phyloP scores from a whole-genome alignment of 106 monocot species.

The Vanilla planifolia region DNA sequence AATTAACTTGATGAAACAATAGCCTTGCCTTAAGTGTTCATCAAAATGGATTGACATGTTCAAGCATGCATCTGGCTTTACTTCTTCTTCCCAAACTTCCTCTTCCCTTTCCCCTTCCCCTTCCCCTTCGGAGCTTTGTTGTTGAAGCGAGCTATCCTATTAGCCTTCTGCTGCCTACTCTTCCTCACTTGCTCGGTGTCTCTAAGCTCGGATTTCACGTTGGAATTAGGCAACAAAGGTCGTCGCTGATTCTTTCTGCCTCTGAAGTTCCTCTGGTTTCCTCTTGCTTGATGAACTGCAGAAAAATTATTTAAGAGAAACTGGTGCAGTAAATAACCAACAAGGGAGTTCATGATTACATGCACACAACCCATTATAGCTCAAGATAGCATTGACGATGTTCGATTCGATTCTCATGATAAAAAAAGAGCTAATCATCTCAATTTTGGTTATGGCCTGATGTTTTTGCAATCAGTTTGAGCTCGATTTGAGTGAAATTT shows the following conservation, averaged over 20 bases:
- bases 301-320: not conserved
- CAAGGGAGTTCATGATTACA: too few relatives aligned
- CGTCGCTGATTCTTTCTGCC: conserved; percentile 24
- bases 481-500: too few relatives aligned
- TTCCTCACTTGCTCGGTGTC: conserved; percentile 80
- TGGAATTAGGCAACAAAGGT: conserved; percentile 49
- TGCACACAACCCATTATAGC: too few relatives aligned
- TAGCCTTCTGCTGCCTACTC: conserved; percentile 72
- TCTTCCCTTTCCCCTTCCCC: conserved; percentile 52
- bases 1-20: too few relatives aligned
- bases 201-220: conserved; percentile 64
- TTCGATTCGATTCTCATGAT: too few relatives aligned
- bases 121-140: conserved; percentile 38
- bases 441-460: too few relatives aligned
- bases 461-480: too few relatives aligned
- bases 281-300: conserved; percentile 24
- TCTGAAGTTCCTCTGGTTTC: conserved; percentile 27
- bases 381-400: too few relatives aligned
- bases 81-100: conserved; percentile 22
- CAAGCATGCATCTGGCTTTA: too few relatives aligned
- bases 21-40: too few relatives aligned
- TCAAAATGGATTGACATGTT: too few relatives aligned
- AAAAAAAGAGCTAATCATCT: too few relatives aligned
- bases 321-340: not conserved
- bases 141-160: conserved; percentile 31